These are phyloP conservation scores for Wickerhamomyces bisporus DNA, from an alignment of 805 yeast genomes.

Conservation along the genomic window DNA sequence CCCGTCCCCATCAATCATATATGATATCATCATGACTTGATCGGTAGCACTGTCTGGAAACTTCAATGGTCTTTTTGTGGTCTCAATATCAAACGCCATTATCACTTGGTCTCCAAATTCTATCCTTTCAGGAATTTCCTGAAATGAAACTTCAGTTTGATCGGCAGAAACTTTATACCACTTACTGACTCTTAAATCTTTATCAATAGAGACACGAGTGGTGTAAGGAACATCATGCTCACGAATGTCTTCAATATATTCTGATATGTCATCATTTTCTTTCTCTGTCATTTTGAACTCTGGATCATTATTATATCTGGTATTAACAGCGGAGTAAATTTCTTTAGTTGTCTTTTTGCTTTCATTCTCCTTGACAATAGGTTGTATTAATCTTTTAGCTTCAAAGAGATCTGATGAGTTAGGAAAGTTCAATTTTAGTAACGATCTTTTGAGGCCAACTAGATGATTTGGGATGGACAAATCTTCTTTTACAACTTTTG, in stretches of 20 bases:
- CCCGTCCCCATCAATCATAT: slow-evolving; percentile 98
- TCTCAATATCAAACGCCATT: slow-evolving; percentile 94
- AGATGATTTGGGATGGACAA: slow-evolving; percentile 80
- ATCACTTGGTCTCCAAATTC: slow-evolving; percentile 98
- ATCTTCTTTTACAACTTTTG: slow-evolving; percentile 69
- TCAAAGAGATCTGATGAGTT: slow-evolving; percentile 68
- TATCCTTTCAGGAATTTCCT: slow-evolving; percentile 64
- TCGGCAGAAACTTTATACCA: slow-evolving; percentile 83
- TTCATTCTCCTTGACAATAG: slow-evolving; percentile 66
- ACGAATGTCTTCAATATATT: slow-evolving; percentile 69
- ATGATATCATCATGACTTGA: slow-evolving; percentile 97
- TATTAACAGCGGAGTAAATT: slow-evolving; percentile 52
- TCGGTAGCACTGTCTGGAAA: slow-evolving; percentile 91
- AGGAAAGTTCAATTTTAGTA: slow-evolving; percentile 67
- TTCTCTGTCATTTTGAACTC: slow-evolving; percentile 13
- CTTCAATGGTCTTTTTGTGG: slow-evolving; percentile 92
- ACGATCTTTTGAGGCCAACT: slow-evolving; percentile 60
- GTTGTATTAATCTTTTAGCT: slow-evolving; percentile 65
- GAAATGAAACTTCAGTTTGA: slow-evolving; percentile 47
- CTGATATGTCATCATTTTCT: slow-evolving; percentile 47
- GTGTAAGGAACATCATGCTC: slow-evolving; percentile 97
- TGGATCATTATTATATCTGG: slow-evolving; percentile 24
- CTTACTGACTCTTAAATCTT: slow-evolving; percentile 82
- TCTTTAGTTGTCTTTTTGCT: slow-evolving; percentile 57
- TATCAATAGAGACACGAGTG: slow-evolving; percentile 92